Conservation (phyloP, 495 filamentous ascomycete genomes). For the Durotheca rogersii region DNA sequence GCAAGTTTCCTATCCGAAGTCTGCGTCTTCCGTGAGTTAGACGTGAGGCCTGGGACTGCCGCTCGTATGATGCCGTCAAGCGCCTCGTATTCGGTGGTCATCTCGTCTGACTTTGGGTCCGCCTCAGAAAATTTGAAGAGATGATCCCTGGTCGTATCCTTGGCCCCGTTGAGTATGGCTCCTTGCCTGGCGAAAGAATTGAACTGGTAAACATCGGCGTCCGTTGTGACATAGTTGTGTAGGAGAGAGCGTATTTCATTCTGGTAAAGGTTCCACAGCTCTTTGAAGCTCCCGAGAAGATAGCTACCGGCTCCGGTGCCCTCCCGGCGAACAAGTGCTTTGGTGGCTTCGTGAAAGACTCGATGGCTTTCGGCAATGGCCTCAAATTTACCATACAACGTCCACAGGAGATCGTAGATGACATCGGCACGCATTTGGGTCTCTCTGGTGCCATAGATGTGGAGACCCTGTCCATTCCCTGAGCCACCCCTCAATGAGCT, state of each 20-base stretch:
- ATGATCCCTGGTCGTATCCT: slow-evolving; percentile 66
- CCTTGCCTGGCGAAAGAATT: slow-evolving; percentile 46
- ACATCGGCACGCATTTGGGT: slow-evolving; percentile 75
- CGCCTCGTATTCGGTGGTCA: slow-evolving; percentile 81
- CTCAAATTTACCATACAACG: slow-evolving; percentile 93
- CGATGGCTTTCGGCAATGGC: slow-evolving; percentile 95
- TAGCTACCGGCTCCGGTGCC: slow-evolving; percentile 57
- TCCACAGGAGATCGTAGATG: slow-evolving; percentile 85
- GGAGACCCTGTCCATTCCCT: slow-evolving; percentile 58
- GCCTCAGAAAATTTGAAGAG: slow-evolving; percentile 89
- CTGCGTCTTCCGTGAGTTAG: slow-evolving; percentile 64
- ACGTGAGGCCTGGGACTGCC: slow-evolving; percentile 90
- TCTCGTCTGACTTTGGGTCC: slow-evolving; percentile 71
- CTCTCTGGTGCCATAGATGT: slow-evolving; percentile 63
- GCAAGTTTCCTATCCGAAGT: slow-evolving; percentile 47
- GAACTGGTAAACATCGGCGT: slow-evolving; percentile 68
- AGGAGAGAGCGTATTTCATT: slow-evolving; percentile 82
- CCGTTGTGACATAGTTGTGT: slow-evolving; percentile 96
- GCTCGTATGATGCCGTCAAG: slow-evolving; percentile 84
- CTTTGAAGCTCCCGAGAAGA: slow-evolving; percentile 79
- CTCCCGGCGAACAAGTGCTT: slow-evolving; percentile 76
- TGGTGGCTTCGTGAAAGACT: slow-evolving; percentile 86
- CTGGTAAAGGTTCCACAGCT: slow-evolving; percentile 85
- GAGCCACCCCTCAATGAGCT: slow-evolving; percentile 59
- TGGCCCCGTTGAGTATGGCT: slow-evolving; percentile 50